Conservation (phyloP, 352 stramenopile species). For the Globisporangium heterothallicum region DNA sequence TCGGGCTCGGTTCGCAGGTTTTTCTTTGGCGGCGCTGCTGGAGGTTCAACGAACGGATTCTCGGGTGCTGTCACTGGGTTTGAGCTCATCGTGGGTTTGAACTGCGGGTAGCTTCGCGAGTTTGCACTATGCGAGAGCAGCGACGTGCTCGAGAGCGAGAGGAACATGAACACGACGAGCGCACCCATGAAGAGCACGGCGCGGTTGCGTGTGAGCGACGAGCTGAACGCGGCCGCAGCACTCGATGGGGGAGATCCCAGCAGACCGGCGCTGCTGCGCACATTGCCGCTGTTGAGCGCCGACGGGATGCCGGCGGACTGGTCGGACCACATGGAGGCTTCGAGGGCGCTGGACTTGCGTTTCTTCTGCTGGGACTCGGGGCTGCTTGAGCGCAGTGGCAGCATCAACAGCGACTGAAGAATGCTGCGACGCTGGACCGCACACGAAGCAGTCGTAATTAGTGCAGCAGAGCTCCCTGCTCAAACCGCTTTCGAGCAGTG, state of each 20-base stretch:
- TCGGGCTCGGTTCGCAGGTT: conserved; percentile 27
- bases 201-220: conserved; percentile 47
- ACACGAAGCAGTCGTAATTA: not conserved
- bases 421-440: not conserved
- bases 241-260: conserved; percentile 23
- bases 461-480: not conserved
- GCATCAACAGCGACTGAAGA: conserved; percentile 26
- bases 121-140: conserved; percentile 19
- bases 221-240: conserved; percentile 21
- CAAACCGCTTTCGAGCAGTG: too few relatives aligned
- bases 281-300: conserved; percentile 17
- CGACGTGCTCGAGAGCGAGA: conserved; percentile 54
- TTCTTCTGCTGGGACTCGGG: conserved; percentile 61
- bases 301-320: conserved; percentile 16
- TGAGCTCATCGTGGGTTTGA: conserved; percentile 7
- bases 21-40: conserved; percentile 11
- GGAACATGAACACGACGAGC: conserved; percentile 47
- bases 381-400: conserved; percentile 24
- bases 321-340: conserved; percentile 56
- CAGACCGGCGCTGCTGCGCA: conserved; percentile 13
- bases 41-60: conserved; percentile 14
- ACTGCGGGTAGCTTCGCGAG: conserved; percentile 16
- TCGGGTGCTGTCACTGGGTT: not conserved
- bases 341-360: conserved; percentile 72
- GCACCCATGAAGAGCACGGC: conserved; percentile 39